These are phyloP conservation scores for Dalbergia cochinchinensis DNA, from an alignment of 306 rosid species.

Conservation along the genomic window DNA sequence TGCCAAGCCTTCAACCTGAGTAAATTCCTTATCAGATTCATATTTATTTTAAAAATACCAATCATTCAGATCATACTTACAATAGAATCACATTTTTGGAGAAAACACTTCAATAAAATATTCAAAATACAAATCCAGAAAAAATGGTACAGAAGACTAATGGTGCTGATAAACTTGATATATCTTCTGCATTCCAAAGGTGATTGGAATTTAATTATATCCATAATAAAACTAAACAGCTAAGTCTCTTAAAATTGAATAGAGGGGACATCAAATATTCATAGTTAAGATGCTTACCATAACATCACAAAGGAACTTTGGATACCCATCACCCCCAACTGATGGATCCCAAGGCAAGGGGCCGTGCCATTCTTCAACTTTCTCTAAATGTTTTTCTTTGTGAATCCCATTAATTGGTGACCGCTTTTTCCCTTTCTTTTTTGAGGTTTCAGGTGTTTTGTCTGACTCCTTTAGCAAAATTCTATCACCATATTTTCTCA, in stretches of 20 bases:
- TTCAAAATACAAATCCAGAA: slow-evolving; percentile 11
- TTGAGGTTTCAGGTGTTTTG: slow-evolving; percentile 64
- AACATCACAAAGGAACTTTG: slow-evolving; percentile 89
- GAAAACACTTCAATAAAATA: slow-evolving; percentile 26
- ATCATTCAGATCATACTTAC: slow-evolving; percentile 36
- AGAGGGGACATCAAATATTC: slow-evolving; percentile 24
- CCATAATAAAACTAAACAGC: slow-evolving; percentile 5
- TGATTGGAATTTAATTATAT: slow-evolving; percentile 40
- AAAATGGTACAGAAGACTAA: neutral
- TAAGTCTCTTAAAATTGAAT: slow-evolving; percentile 29
- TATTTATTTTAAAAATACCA: slow-evolving; percentile 31
- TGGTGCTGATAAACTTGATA: slow-evolving; percentile 16
- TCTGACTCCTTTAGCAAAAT: slow-evolving; percentile 74
- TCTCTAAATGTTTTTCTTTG: slow-evolving; percentile 58
- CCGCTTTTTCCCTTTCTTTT: slow-evolving; percentile 64
- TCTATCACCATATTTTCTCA: slow-evolving; percentile 66
- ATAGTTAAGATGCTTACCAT: slow-evolving; percentile 70
- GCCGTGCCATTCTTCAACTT: slow-evolving; percentile 71
- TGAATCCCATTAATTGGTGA: slow-evolving; percentile 53
- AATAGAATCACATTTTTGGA: slow-evolving; percentile 30
- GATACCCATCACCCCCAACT: slow-evolving; percentile 79
- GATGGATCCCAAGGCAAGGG: slow-evolving; percentile 78
- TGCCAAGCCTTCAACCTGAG: slow-evolving; percentile 96
- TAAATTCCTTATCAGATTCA: slow-evolving; percentile 46
- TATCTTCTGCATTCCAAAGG: slow-evolving; percentile 15